Percentiles rank a stretch among this genome's conserved stretches.
Conservation (phyloP, 371 early-diverging fungal genomes). For the Lichtheimia ornata region DNA sequence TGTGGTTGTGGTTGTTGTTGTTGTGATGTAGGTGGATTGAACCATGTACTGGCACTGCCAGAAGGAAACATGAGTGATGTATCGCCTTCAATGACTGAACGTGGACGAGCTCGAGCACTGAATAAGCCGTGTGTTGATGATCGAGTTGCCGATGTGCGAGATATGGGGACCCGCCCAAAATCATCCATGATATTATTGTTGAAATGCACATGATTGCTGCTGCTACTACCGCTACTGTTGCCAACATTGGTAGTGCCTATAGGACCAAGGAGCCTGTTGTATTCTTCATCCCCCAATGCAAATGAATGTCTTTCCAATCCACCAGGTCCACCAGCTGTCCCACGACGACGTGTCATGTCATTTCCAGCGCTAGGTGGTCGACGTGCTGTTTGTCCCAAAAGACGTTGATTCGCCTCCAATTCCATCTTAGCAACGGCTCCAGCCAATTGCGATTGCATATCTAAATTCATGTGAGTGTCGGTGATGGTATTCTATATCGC, state of each 20-base stretch:
- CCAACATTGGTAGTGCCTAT: slow-evolving; percentile 4
- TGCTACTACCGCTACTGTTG: background rate
- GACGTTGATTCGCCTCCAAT: slow-evolving; percentile 60
- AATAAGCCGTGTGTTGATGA: slow-evolving; percentile 10
- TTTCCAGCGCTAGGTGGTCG: slow-evolving; percentile 35
- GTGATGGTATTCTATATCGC: background rate
- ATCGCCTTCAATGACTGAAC: slow-evolving; percentile 54
- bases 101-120: slow-evolving; percentile 26
- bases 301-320: slow-evolving; percentile 75
- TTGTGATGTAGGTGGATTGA: slow-evolving; percentile 15
- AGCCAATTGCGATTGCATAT: slow-evolving; percentile 61
- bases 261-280: slow-evolving; percentile 44
- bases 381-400: slow-evolving; percentile 55
- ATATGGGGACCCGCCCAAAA: slow-evolving; percentile 13
- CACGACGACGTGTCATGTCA: background rate
- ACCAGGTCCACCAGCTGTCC: slow-evolving; percentile 15
- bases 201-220: slow-evolving; percentile 6
- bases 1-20: slow-evolving; percentile 3
- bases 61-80: slow-evolving; percentile 29
- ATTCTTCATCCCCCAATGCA: slow-evolving; percentile 66
- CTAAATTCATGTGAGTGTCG: slow-evolving; percentile 11
- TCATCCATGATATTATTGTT: slow-evolving; percentile 18
- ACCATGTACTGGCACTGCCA: slow-evolving; percentile 29
- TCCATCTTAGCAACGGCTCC: slow-evolving; percentile 65
- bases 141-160: slow-evolving; percentile 9